Conservation (phyloP, 805 yeast genomes). For the Kodamaea leandrae region DNA sequence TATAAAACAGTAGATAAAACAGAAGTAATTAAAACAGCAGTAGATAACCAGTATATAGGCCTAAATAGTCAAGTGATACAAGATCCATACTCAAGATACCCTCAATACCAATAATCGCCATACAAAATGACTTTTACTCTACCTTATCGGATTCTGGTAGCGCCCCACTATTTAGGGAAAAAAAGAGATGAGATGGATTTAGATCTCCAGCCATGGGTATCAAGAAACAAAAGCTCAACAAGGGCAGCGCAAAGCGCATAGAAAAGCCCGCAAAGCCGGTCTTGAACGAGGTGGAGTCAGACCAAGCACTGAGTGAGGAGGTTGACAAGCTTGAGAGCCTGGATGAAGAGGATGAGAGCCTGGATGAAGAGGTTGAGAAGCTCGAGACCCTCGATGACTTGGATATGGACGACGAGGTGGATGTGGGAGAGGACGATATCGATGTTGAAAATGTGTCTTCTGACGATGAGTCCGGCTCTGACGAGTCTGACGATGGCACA, state of each 20-base stretch:
- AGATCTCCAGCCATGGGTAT: background rate
- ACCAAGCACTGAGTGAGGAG: too few relatives aligned
- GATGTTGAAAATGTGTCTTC: slow-evolving; percentile 14
- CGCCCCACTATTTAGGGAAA: background rate
- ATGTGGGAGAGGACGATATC: too few relatives aligned
- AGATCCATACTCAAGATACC: too few relatives aligned
- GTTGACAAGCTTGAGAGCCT: too few relatives aligned
- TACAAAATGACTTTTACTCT: background rate
- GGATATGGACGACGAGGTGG: slow-evolving; percentile 16
- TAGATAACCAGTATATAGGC: too few relatives aligned
- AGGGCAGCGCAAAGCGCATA: slow-evolving; percentile 5
- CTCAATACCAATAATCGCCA: too few relatives aligned
- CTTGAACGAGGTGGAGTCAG: slow-evolving; percentile 4
- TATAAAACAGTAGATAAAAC: too few relatives aligned
- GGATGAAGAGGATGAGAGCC: slow-evolving; percentile 4
- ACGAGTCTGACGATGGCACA: slow-evolving; percentile 24
- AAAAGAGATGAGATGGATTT: slow-evolving; percentile 6
- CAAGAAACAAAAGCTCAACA: slow-evolving; percentile 22
- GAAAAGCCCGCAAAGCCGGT: slow-evolving; percentile 4
- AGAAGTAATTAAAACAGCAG: too few relatives aligned
- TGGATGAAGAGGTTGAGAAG: slow-evolving; percentile 10
- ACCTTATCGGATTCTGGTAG: background rate
- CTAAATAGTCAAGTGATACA: too few relatives aligned
- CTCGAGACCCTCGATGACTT: slow-evolving; percentile 16
- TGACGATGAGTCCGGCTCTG: slow-evolving; percentile 7